Conservation (phyloP, 2,329 filamentous ascomycete species). For the Calonectria pseudoreteaudii region DNA sequence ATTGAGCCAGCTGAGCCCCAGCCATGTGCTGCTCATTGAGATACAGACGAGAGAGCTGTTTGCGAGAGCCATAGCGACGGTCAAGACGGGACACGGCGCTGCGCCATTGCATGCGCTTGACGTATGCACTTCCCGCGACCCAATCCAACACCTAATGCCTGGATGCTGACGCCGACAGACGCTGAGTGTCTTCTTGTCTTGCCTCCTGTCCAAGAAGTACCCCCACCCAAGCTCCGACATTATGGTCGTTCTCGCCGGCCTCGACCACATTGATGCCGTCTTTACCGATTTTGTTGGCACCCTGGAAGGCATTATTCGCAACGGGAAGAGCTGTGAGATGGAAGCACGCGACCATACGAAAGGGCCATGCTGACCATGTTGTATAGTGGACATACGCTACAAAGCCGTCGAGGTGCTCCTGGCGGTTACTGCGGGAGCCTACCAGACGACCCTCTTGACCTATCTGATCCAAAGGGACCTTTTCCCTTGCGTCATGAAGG, state of each 20-base stretch:
- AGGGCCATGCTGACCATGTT: conserved; percentile 39
- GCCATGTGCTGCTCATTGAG: conserved; percentile 82
- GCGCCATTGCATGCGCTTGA: conserved; percentile 86
- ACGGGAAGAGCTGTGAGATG: conserved; percentile 74
- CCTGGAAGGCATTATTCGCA: conserved; percentile 85
- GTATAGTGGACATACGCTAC: conserved; percentile 77
- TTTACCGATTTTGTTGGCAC: conserved; percentile 90
- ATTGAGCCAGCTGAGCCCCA: conserved; percentile 76
- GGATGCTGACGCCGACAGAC: conserved; percentile 68
- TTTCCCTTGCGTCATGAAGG: conserved; percentile 95
- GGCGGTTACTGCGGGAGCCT: conserved; percentile 90
- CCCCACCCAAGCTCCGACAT: conserved; percentile 96
- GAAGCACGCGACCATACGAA: background rate
- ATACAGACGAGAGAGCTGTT: conserved; percentile 85
- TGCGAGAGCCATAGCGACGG: conserved; percentile 74
- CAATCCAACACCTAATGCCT: conserved; percentile 47
- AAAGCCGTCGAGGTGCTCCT: conserved; percentile 86
- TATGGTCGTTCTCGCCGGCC: conserved; percentile 87
- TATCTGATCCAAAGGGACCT: conserved; percentile 96
- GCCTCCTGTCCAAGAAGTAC: conserved; percentile 88
- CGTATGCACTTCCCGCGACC: conserved; percentile 63
- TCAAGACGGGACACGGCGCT: conserved; percentile 71
- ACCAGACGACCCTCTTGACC: conserved; percentile 92
- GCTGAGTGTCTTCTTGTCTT: conserved; percentile 86
- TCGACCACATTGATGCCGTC: conserved; percentile 87